phyloP scores from a whole-genome alignment of 345 rosid species.

The Aegle marmelos region DNA sequence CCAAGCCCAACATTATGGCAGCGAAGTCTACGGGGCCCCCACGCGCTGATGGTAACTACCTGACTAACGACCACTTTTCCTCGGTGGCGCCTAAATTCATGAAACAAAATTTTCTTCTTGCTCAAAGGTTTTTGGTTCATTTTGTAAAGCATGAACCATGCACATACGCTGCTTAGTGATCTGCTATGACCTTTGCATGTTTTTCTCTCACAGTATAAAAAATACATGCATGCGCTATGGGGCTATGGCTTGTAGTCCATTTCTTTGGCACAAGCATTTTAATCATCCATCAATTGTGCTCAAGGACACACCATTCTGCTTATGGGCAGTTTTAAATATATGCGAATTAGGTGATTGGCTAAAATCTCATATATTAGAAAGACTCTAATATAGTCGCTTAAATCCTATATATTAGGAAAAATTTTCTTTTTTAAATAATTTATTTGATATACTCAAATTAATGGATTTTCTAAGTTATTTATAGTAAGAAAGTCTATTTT shows the following conservation, averaged over 20 bases:
- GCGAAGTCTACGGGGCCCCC: not conserved
- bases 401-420: too few species aligned
- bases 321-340: too few species aligned
- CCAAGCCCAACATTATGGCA: not conserved
- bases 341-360: too few species aligned
- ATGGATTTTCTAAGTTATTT: too few species aligned
- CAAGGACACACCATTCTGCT: not conserved
- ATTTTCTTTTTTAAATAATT: too few species aligned
- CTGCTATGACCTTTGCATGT: not conserved
- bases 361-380: too few species aligned
- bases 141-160: too few species aligned
- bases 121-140: too few species aligned
- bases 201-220: not conserved
- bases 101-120: not conserved
- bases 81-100: not conserved
- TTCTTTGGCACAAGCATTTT: not conserved
- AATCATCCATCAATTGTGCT: conserved; percentile 6
- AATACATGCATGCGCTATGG: not conserved
- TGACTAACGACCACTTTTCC: not conserved
- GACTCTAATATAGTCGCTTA: too few species aligned
- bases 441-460: too few species aligned
- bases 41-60: not conserved
- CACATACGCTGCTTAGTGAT: not conserved
- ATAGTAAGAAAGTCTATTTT: too few species aligned
- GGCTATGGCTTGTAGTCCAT: not conserved